Conservation (phyloP, 192 early-diverging fungal species). For the Endogone sp. region DNA sequence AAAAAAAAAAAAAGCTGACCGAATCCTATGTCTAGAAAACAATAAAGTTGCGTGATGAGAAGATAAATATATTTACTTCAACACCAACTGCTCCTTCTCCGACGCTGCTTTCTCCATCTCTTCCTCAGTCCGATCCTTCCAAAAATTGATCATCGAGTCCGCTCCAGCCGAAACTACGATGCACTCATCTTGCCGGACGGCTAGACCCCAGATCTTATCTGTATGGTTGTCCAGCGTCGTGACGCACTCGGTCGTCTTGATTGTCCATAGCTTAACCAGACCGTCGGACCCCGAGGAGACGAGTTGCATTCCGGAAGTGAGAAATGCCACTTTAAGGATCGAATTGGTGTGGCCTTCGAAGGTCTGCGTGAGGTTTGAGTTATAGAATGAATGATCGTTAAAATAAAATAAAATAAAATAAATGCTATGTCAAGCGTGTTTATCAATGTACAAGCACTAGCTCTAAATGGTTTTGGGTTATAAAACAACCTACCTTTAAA, state of each 20-base stretch:
- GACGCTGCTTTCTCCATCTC: constrained; percentile 73
- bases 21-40: background rate
- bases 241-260: constrained; percentile 87
- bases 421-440: background rate
- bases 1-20: no score
- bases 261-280: constrained; percentile 95
- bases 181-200: constrained; percentile 65
- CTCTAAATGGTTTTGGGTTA: background rate
- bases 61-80: constrained; percentile 55
- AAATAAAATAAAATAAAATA: background rate
- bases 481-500: constrained; percentile 51
- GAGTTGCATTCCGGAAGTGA: constrained; percentile 86
- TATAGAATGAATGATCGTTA: background rate
- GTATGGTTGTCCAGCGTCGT: constrained; percentile 91
- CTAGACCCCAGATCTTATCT: constrained; percentile 92
- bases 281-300: constrained; percentile 88
- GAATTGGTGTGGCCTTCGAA: constrained; percentile 99
- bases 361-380: constrained; percentile 41
- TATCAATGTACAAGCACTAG: background rate
- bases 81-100: constrained; percentile 67
- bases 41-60: no score
- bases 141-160: constrained; percentile 87
- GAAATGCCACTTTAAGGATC: constrained; percentile 80
- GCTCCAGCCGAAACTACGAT: constrained; percentile 85
- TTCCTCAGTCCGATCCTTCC: constrained; percentile 88